Evolutionary conservation across 1,139 yeast species (phyloP), one percentile per base, ranked within the genome.

Genomic region (Suhomyces anneliseae): DNA sequence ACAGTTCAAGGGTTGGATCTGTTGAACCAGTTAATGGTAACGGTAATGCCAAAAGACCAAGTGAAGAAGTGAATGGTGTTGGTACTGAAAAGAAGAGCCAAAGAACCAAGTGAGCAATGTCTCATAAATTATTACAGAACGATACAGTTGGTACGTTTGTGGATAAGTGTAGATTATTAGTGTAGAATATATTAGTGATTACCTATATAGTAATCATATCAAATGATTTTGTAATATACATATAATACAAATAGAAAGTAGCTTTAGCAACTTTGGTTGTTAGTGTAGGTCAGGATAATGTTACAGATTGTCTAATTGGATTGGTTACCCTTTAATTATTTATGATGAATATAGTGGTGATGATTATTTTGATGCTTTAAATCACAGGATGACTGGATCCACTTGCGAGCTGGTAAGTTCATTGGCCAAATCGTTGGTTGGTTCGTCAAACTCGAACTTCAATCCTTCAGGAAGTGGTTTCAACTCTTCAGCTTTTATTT

Each of bases 1-100:
- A 58, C 27, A 65, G 70, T 39, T 62, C 76, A 1, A 58, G 78
- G 42, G 58, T 62, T 8, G 72, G 69, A 2, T 69, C 75, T 1
- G 61, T 61, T 3, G 77, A 71, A 47, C 75, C 75, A 4, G 32
- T 29, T 29, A 37, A 51, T 37, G 47, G 44, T 8, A 39, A 46
- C 14, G 51, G 43, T 8, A 29, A 29, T 29, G 32, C 9, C 27
- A 56, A 56, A 36, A 46, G 59, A 41, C 31, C 32, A 3, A 35
- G 35, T 27, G 47, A 46, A 35, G 57, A 51, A 36, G 24, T 31
- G 26, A 39, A 42, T 38, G 40, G 42, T 27, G 44, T 40, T 14
- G 35, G 34, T 2, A 6, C 32, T 19, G 32, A 38, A 24, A 49
- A 49, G 45, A 52, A 48, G 37, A 35, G 27, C 14, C 32, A 29